A percentile compares a stretch with the other conserved stretches of the same genome.
These are phyloP conservation scores for Aspergillus piperis DNA, from an alignment of 2,329 filamentous ascomycete genomes.

Conservation along the genomic window DNA sequence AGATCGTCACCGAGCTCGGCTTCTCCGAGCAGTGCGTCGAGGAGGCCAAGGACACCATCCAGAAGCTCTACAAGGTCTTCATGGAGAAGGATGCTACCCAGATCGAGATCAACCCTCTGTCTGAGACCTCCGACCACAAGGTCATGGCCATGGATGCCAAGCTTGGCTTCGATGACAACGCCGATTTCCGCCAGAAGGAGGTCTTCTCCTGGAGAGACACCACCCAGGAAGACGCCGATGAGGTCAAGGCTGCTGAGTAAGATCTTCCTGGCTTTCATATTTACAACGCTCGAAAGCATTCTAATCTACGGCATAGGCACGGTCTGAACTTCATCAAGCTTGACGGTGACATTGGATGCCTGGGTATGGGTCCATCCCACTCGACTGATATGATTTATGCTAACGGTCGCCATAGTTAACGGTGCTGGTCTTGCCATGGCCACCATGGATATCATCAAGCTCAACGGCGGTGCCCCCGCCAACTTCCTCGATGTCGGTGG, in stretches of 20 bases:
- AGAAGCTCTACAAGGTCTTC: slow-evolving; percentile 99
- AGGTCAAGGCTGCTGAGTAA: slow-evolving; percentile 92
- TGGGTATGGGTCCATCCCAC: slow-evolving; percentile 47
- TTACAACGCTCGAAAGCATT: background rate
- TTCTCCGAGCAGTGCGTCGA: slow-evolving; percentile 98
- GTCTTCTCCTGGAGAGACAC: slow-evolving; percentile 91
- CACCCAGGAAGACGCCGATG: slow-evolving; percentile 93
- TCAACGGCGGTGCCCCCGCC: slow-evolving; percentile 91
- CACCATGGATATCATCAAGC: slow-evolving; percentile 99
- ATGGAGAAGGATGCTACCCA: slow-evolving; percentile 97
- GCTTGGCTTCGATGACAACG: slow-evolving; percentile 98
- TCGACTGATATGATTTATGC: slow-evolving; percentile 5
- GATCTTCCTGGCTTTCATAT: slow-evolving; percentile 14
- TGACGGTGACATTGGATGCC: slow-evolving; percentile 97
- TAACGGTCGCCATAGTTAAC: slow-evolving; percentile 64
- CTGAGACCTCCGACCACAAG: slow-evolving; percentile 96
- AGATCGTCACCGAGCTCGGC: slow-evolving; percentile 86
- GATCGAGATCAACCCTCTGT: slow-evolving; percentile 99
- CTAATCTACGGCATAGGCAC: slow-evolving; percentile 39
- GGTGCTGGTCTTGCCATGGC: slow-evolving; percentile 99
- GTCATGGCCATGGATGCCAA: slow-evolving; percentile 99
- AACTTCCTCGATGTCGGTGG: slow-evolving; percentile 99
- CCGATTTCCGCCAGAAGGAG: slow-evolving; percentile 96
- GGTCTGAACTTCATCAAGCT: slow-evolving; percentile 99
- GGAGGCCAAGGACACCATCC: slow-evolving; percentile 91